Evolutionary conservation across 1,284 basidiomycete genomes (phyloP).

Genomic region (Mycosarcoma mackinlayi): DNA sequence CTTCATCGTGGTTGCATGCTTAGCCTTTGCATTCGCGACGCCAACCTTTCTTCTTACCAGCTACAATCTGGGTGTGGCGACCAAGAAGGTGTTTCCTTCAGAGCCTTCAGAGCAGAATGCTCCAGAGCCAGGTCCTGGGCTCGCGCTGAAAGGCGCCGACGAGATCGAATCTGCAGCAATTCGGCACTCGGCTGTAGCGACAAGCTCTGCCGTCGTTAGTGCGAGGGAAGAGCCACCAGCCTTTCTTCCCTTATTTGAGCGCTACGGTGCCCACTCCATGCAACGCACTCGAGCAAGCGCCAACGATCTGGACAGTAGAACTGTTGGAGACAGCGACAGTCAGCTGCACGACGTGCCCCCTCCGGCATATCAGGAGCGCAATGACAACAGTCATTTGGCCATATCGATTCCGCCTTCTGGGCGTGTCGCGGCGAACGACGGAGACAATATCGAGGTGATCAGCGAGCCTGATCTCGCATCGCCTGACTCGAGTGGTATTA

Average conservation of each 20-base stretch:
- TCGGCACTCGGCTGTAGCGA: too few relatives aligned
- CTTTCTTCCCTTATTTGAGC: too few relatives aligned
- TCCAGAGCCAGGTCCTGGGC: neutral
- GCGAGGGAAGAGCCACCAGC: too few relatives aligned
- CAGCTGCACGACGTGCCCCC: neutral
- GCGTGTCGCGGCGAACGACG: too few relatives aligned
- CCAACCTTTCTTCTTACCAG: neutral
- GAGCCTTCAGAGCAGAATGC: neutral
- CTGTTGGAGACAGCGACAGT: neutral
- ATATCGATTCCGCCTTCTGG: neutral
- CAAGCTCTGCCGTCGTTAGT: too few relatives aligned
- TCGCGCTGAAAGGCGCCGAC: neutral
- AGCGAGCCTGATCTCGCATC: neutral
- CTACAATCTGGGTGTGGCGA: conserved; percentile 8
- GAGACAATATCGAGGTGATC: neutral
- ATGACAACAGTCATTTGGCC: neutral
- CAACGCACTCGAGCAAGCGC: neutral
- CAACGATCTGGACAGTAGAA: neutral
- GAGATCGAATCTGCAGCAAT: neutral
- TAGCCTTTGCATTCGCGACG: conserved; percentile 1
- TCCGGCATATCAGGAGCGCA: neutral
- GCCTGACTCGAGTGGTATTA: neutral
- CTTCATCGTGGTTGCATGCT: conserved; percentile 1
- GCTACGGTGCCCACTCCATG: neutral
- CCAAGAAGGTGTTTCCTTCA: neutral